phyloP scores from a whole-genome alignment of 2,329 filamentous ascomycete genomes.

The Neofusicoccum sp. region DNA sequence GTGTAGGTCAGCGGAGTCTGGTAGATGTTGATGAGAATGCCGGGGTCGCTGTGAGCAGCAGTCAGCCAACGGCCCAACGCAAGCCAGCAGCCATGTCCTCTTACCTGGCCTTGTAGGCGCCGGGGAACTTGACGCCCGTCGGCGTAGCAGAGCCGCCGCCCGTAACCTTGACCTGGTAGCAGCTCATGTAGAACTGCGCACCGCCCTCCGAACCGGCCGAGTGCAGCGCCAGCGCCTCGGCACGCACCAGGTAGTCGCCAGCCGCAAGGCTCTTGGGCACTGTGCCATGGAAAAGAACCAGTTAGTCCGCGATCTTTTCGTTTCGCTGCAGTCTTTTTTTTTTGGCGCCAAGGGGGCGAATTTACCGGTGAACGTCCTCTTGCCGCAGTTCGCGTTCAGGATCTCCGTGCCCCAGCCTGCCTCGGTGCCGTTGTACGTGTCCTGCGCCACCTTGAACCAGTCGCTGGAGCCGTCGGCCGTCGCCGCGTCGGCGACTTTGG shows the following conservation, averaged over 20 bases:
- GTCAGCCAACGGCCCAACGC: too few relatives aligned
- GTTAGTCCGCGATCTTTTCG: background rate
- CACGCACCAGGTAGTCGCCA: slow-evolving; percentile 48
- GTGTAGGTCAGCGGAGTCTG: slow-evolving; percentile 40
- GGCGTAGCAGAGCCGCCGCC: slow-evolving; percentile 38
- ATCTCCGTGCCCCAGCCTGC: slow-evolving; percentile 45
- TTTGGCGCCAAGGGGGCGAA: slow-evolving; percentile 32
- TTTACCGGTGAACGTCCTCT: slow-evolving; percentile 42
- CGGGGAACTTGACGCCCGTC: slow-evolving; percentile 50
- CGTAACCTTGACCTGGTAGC: slow-evolving; percentile 44
- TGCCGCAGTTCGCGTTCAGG: slow-evolving; percentile 46
- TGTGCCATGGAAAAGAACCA: slow-evolving; percentile 32
- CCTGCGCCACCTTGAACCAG: slow-evolving; percentile 54
- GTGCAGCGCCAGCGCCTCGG: slow-evolving; percentile 50
- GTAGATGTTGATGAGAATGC: slow-evolving; percentile 49
- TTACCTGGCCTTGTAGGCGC: slow-evolving; percentile 39
- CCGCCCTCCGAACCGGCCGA: slow-evolving; percentile 40
- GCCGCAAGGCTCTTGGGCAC: slow-evolving; percentile 45
- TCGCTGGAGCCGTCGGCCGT: slow-evolving; percentile 62
- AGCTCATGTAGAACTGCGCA: slow-evolving; percentile 51
- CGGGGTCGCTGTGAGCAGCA: slow-evolving; percentile 36
- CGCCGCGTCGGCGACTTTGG: slow-evolving; percentile 39
- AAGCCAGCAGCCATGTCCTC: background rate
- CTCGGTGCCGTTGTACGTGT: slow-evolving; percentile 37
- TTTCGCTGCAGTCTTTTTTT: background rate